These are phyloP conservation scores for Geotrichum fermentans DNA, from an alignment of 1,139 yeast genomes.

Conservation along the genomic window DNA sequence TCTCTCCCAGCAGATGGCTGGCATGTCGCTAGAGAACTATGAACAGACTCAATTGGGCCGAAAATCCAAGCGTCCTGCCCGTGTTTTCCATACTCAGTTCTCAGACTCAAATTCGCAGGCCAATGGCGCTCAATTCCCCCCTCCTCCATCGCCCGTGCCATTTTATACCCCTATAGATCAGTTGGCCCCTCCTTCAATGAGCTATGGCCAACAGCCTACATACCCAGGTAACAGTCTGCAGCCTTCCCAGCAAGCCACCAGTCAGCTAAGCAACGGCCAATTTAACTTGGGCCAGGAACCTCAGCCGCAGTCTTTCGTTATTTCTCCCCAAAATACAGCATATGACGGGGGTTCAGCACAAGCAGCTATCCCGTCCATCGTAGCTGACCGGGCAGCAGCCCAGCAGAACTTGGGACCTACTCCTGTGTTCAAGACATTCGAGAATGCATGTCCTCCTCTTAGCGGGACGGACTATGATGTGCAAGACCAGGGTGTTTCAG, in stretches of 20 bases:
- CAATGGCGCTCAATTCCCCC: conserved; percentile 7
- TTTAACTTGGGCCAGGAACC: not conserved
- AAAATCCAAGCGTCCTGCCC: conserved; percentile 22
- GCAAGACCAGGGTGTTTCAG: conserved; percentile 78
- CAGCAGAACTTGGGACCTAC: conserved; percentile 45
- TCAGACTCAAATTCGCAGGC: not conserved
- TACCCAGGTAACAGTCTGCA: not conserved
- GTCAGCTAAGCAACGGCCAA: not conserved
- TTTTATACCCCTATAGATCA: not conserved
- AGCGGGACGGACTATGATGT: conserved; percentile 69
- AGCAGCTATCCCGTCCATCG: conserved; percentile 45
- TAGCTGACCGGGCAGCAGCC: conserved; percentile 51
- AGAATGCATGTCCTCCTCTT: conserved; percentile 74
- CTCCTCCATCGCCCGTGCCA: not conserved
- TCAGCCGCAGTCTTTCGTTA: not conserved
- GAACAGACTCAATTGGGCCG: conserved; percentile 2
- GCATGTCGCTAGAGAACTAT: conserved; percentile 1
- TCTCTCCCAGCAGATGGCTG: conserved; percentile 11
- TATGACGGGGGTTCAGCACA: not conserved
- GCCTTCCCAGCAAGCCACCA: not conserved
- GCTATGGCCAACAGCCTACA: not conserved
- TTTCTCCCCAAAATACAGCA: not conserved
- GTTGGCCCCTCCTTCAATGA: not conserved
- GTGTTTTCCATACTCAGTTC: conserved; percentile 24
- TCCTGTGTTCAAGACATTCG: conserved; percentile 60